phyloP scores from a whole-genome alignment of 140 eudicot species.

The Erigeron philadelphicus region DNA sequence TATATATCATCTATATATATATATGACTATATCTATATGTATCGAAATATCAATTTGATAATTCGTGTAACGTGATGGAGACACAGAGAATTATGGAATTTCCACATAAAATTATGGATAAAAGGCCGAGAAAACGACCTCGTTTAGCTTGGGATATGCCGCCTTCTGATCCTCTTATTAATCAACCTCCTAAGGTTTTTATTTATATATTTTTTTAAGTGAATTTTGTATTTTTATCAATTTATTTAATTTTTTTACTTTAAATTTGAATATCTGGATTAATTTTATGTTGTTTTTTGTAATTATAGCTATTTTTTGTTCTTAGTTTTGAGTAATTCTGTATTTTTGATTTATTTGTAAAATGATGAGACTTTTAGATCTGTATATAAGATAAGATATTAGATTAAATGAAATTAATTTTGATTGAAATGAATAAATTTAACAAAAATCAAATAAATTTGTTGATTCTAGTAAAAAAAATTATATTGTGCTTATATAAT shows the following conservation, averaged over 20 bases:
- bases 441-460: too few species aligned
- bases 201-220: neutral
- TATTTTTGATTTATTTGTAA: too few species aligned
- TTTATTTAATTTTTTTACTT: neutral
- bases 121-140: constrained; percentile 75
- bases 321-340: too few species aligned
- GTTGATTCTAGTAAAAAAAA: too few species aligned
- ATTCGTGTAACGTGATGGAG: constrained; percentile 51
- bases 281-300: neutral
- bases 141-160: constrained; percentile 71
- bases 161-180: constrained; percentile 35
- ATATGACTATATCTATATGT: neutral
- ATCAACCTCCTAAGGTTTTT: constrained; percentile 45
- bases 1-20: neutral
- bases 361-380: too few species aligned
- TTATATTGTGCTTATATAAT: too few species aligned
- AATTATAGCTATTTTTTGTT: neutral
- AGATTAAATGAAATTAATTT: too few species aligned
- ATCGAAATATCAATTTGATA: neutral
- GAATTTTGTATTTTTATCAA: neutral
- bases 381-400: too few species aligned
- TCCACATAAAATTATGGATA: constrained; percentile 59
- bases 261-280: neutral
- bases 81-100: constrained; percentile 62
- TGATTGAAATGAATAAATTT: too few species aligned